phyloP scores from a whole-genome alignment of 2,329 filamentous ascomycete species.

The Verticillium nonalfalfae region DNA sequence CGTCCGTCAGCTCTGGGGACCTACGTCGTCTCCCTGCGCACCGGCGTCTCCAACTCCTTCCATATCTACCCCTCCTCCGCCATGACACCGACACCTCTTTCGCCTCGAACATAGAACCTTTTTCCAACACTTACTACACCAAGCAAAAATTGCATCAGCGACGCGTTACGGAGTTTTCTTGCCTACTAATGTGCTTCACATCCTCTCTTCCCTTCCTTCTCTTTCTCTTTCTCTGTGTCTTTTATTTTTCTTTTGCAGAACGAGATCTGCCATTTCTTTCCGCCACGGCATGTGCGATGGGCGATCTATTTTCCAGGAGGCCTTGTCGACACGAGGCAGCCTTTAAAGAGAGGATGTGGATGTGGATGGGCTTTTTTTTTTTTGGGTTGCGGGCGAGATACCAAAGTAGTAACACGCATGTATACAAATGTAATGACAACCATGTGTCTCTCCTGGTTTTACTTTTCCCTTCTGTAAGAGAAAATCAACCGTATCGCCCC shows the following conservation, averaged over 20 bases:
- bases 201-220: not conserved
- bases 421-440: too few species aligned
- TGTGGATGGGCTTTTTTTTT: too few species aligned
- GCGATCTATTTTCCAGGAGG: not conserved
- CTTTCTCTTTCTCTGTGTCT: not conserved
- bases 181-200: not conserved
- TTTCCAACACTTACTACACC: not conserved
- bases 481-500: too few species aligned
- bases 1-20: not conserved
- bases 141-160: slow-evolving; percentile 14
- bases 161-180: slow-evolving; percentile 13
- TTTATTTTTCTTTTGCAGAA: slow-evolving; percentile 4
- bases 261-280: not conserved
- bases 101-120: not conserved
- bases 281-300: not conserved
- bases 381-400: too few species aligned
- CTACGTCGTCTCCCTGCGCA: not conserved
- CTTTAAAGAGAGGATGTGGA: too few species aligned
- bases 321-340: not conserved
- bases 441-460: too few species aligned
- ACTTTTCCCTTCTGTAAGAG: too few species aligned
- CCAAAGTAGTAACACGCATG: too few species aligned
- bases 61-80: not conserved
- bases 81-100: not conserved
- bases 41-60: not conserved